phyloP scores from a whole-genome alignment of 2,329 filamentous ascomycete genomes.

The Ceratocystis huliohia region DNA sequence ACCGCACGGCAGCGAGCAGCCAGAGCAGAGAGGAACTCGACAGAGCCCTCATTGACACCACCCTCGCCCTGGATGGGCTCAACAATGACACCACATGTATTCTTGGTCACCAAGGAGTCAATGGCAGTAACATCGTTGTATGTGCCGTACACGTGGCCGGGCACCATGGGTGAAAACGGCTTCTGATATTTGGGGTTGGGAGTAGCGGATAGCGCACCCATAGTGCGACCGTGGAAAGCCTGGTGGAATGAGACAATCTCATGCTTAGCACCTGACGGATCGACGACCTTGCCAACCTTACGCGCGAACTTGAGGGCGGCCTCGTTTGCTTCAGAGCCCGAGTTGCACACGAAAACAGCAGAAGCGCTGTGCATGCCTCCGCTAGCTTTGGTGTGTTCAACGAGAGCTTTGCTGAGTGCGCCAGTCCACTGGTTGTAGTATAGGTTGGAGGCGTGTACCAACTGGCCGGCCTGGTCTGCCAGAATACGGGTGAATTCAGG shows the following conservation, averaged over 20 bases:
- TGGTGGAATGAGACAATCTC: constrained; percentile 84
- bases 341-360: constrained; percentile 89
- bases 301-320: constrained; percentile 93
- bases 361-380: constrained; percentile 71
- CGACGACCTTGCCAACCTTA: constrained; percentile 69
- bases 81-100: constrained; percentile 86
- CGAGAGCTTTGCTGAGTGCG: constrained; percentile 68
- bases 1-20: constrained; percentile 74
- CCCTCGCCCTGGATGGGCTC: constrained; percentile 98
- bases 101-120: constrained; percentile 60
- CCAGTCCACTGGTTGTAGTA: constrained; percentile 97
- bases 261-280: constrained; percentile 58
- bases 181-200: constrained; percentile 96
- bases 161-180: constrained; percentile 89
- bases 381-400: constrained; percentile 65
- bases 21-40: constrained; percentile 74
- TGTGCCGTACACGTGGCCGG: constrained; percentile 74
- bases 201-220: constrained; percentile 89
- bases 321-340: constrained; percentile 92
- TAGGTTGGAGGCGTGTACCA: constrained; percentile 87
- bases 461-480: constrained; percentile 62
- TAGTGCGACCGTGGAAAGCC: constrained; percentile 92
- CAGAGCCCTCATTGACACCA: constrained; percentile 70
- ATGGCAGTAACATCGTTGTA: constrained; percentile 73
- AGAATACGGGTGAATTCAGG: constrained; percentile 62